Evolutionary conservation across 2,329 filamentous ascomycete genomes (phyloP).

Genomic region (Torrubiella hemipterigena): DNA sequence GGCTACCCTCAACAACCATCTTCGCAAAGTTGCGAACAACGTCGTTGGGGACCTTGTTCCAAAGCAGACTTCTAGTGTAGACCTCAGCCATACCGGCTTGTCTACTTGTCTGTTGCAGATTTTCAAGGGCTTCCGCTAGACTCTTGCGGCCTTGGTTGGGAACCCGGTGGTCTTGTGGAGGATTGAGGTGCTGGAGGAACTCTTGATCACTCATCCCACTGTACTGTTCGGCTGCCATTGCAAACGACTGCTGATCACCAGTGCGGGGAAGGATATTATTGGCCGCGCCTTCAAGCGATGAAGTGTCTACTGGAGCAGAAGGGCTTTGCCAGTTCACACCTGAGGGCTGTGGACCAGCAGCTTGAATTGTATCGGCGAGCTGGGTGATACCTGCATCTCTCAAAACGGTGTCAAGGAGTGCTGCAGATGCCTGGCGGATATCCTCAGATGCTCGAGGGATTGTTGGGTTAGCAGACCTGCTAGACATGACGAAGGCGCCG

Average conservation of each 20-base stretch:
- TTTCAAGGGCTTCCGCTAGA: constrained; percentile 67
- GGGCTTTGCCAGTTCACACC: constrained; percentile 33
- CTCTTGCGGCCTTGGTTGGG: constrained; percentile 60
- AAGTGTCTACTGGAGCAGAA: constrained; percentile 36
- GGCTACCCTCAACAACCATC: constrained; percentile 66
- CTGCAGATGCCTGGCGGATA: constrained; percentile 65
- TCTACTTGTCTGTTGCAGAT: constrained; percentile 61
- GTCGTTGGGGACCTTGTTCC: constrained; percentile 86
- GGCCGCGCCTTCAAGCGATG: constrained; percentile 50
- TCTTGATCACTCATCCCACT: constrained; percentile 59
- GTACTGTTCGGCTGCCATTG: constrained; percentile 77
- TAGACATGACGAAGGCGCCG: constrained; percentile 90
- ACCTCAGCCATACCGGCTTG: constrained; percentile 67
- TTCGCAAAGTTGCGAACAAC: constrained; percentile 88
- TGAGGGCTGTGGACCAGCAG: constrained; percentile 39
- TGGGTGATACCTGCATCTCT: constrained; percentile 59
- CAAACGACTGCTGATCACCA: constrained; percentile 81
- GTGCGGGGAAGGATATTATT: constrained; percentile 61
- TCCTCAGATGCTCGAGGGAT: constrained; percentile 73
- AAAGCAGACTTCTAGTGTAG: constrained; percentile 83
- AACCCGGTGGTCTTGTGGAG: constrained; percentile 25
- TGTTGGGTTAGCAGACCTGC: constrained; percentile 56
- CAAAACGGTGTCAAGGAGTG: constrained; percentile 68
- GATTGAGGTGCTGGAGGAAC: constrained; percentile 46
- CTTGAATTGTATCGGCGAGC: constrained; percentile 28